Percentiles rank a stretch among this genome's conserved stretches.
These are phyloP conservation scores for Pythium oligandrum DNA, from an alignment of 352 stramenopile genomes.

Conservation along the genomic window DNA sequence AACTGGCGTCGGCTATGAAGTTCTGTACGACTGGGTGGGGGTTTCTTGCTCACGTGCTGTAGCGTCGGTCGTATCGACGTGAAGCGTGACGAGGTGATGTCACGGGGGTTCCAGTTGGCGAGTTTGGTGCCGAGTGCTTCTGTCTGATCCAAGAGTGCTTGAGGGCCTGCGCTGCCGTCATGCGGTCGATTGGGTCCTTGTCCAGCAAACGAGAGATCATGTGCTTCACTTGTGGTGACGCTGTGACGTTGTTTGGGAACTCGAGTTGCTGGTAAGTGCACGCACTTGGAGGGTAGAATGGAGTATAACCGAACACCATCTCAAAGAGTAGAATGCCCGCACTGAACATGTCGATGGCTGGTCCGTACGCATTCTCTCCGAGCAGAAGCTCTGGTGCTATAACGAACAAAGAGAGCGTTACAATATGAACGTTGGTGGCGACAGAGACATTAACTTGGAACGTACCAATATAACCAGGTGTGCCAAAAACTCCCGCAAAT, in stretches of 20 bases:
- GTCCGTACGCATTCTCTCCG: slow-evolving; percentile 41
- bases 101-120: slow-evolving; percentile 12
- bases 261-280: slow-evolving; percentile 59
- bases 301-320: slow-evolving; percentile 68
- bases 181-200: slow-evolving; percentile 54
- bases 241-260: slow-evolving; percentile 35
- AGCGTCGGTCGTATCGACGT: neutral
- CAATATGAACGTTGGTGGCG: neutral
- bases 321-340: slow-evolving; percentile 68
- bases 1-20: no score
- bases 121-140: slow-evolving; percentile 30
- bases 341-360: slow-evolving; percentile 73
- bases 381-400: slow-evolving; percentile 52
- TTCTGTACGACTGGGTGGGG: no score
- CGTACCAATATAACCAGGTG: slow-evolving; percentile 59
- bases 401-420: neutral
- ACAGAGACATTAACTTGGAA: neutral
- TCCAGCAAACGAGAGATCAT: slow-evolving; percentile 69
- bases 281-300: slow-evolving; percentile 65
- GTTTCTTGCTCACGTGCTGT: slow-evolving; percentile 3
- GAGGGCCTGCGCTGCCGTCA: slow-evolving; percentile 78
- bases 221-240: slow-evolving; percentile 48
- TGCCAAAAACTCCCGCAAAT: slow-evolving; percentile 69
- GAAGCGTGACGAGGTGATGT: no score
- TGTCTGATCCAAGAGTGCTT: slow-evolving; percentile 80